phyloP scores from a whole-genome alignment of 2,329 filamentous ascomycete species.

The Thielaviopsis ethacetica region DNA sequence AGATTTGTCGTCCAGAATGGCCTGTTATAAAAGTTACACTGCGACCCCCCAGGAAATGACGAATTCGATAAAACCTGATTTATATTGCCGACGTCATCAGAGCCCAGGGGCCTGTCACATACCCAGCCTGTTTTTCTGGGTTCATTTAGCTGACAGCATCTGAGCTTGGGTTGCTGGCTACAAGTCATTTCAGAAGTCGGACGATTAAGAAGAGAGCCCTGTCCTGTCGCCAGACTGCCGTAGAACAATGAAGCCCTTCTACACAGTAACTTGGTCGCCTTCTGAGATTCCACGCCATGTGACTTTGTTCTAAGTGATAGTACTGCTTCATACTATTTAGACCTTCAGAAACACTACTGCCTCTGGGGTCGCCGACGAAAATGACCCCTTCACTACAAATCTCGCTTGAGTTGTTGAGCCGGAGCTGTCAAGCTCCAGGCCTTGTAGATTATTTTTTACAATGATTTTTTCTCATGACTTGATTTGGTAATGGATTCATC shows the following conservation, averaged over 20 bases:
- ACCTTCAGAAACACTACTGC: not conserved
- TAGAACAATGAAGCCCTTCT: not conserved
- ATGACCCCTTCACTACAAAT: not conserved
- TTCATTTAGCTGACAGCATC: not conserved
- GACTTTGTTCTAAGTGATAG: not conserved
- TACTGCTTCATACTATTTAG: no score
- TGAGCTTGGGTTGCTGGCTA: not conserved
- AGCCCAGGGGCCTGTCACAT: not conserved
- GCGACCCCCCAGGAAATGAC: no score
- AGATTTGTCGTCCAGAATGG: no score
- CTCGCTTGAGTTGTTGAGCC: not conserved
- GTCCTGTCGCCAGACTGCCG: not conserved
- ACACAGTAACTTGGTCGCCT: no score
- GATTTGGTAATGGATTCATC: not conserved
- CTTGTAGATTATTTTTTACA: not conserved
- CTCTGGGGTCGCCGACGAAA: not conserved
- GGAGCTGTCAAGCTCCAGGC: not conserved
- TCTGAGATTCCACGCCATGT: not conserved
- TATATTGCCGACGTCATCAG: not conserved
- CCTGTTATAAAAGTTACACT: no score
- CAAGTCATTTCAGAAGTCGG: not conserved
- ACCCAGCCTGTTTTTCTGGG: not conserved
- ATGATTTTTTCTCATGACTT: not conserved
- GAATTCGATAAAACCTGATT: no score
- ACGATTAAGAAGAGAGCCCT: not conserved